Percentiles rank a stretch among this genome's conserved stretches.
Evolutionary conservation across 768 basidiomycete species (phyloP).

Genomic region (Boletus speciosus): DNA sequence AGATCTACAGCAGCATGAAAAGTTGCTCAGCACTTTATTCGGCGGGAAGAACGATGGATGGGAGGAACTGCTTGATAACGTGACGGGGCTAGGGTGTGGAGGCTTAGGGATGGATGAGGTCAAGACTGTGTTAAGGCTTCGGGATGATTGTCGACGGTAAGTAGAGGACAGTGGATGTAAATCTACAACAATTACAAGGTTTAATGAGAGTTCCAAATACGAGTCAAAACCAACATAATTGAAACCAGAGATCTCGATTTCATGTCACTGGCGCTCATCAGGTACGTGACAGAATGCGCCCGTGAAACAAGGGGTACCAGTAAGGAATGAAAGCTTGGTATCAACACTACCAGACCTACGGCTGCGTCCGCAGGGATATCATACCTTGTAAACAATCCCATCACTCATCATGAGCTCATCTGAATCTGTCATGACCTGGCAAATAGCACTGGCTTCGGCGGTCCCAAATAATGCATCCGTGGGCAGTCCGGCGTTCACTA

Average conservation of each 20-base stretch:
- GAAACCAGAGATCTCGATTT: neutral
- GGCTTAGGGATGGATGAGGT: conserved; percentile 66
- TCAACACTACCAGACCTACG: neutral
- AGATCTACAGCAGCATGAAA: conserved; percentile 41
- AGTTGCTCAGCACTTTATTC: conserved; percentile 14
- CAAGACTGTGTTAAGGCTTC: conserved; percentile 46
- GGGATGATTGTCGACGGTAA: conserved; percentile 36
- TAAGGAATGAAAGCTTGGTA: neutral
- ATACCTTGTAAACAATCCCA: conserved; percentile 83
- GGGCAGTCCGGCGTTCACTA: conserved; percentile 73
- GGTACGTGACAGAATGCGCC: conserved; percentile 1
- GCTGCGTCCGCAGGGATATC: conserved; percentile 15
- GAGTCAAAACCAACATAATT: neutral
- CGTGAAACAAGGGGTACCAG: conserved; percentile 2
- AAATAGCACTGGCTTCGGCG: conserved; percentile 71
- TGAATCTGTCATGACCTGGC: conserved; percentile 67
- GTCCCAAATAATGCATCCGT: conserved; percentile 73
- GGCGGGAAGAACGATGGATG: conserved; percentile 37
- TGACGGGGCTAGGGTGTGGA: conserved; percentile 52
- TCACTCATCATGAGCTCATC: conserved; percentile 84
- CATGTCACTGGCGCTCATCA: neutral
- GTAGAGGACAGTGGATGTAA: neutral
- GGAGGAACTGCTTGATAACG: conserved; percentile 45
- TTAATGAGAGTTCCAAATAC: neutral
- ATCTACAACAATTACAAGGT: neutral